Evolutionary conservation across 2,329 filamentous ascomycete species (phyloP), one percentile per base, ranked within the genome.

Genomic region (Penicillium brasilianum): DNA sequence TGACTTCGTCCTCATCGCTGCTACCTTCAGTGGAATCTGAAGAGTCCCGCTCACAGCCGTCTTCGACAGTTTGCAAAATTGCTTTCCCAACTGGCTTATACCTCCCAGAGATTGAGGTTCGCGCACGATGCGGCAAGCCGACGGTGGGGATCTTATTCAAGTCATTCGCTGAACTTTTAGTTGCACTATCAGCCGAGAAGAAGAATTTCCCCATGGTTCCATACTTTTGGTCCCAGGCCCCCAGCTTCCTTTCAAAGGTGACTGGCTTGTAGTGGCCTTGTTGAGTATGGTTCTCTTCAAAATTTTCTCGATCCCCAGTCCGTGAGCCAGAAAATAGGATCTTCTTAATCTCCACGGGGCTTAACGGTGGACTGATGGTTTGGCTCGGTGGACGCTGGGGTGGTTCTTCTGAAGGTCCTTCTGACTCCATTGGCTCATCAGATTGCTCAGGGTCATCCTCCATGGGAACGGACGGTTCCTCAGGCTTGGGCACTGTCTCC

Each of bases 181-280:
- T 46, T 11, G 58, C 50, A 4, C 49, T 58, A 10, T 63, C 58
- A 34, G 66, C 55, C 18, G 68, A 62, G 49, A 80, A 79, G 66
- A 75, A 77, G 59, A 79, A 85, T 51, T 80, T 81, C 9, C 83
- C 83, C 34, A 78, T 72, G 49, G 75, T 60, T 43, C 78, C 76
- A 72, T 87, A 88, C 67, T 86, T 87, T 22, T 81, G 75, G 68
- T 85, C 82, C 58, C 82, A 81, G 25, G 78, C 66, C 41, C 76
- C 75, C 58, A 85, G 69, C 54, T 78, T 80, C 37, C 77, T 75
- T 63, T 79, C 81, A 69, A 88, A 88, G 9, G 72, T 66, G 8
- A 87, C 75, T 0, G 84, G 82, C 41, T 80, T 75, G 65, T 86
- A 87, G 50, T 79, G 77, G 61, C 82, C 83, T 48, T 79, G 76